Percentiles rank a stretch among this genome's conserved stretches.
Evolutionary conservation across 345 rosid genomes (phyloP).

Genomic region (Brassica juncea): DNA sequence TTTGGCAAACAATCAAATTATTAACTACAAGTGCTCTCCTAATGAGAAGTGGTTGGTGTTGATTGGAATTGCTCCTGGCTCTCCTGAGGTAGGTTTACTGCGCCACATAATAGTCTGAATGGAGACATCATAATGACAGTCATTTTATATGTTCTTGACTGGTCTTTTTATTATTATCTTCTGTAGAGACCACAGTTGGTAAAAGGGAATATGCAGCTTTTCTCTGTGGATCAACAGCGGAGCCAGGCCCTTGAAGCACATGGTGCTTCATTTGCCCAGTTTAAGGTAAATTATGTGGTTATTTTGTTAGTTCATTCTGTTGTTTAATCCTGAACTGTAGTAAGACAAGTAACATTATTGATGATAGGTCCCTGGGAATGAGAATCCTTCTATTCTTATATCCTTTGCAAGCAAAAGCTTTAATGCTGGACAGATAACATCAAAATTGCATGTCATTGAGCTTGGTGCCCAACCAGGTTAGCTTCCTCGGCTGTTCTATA

Average conservation of each 20-base stretch:
- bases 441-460: constrained; percentile 95
- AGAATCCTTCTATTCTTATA: constrained; percentile 86
- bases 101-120: constrained; percentile 3
- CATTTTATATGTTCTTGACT: constrained; percentile 20
- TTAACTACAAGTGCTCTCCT: constrained; percentile 93
- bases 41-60: constrained; percentile 97
- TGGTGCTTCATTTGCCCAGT: constrained; percentile 96
- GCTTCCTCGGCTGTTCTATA: constrained; percentile 15
- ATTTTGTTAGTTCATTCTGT: constrained; percentile 8
- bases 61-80: constrained; percentile 98
- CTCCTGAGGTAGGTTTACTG: constrained; percentile 75
- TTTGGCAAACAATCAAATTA: constrained; percentile 91
- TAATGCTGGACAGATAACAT: constrained; percentile 91
- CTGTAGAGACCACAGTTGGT: constrained; percentile 87
- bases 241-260: constrained; percentile 99
- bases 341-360: constrained; percentile 13
- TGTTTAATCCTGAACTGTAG: constrained; percentile 22
- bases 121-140: constrained; percentile 6
- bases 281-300: constrained; percentile 54
- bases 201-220: constrained; percentile 95
- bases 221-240: constrained; percentile 96
- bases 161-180: constrained; percentile 29
- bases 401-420: constrained; percentile 87
- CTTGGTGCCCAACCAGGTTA: constrained; percentile 99
- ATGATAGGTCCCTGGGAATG: constrained; percentile 86